Conservation (phyloP, 2,329 filamentous ascomycete species). For the Nannizziopsis barbatae region DNA sequence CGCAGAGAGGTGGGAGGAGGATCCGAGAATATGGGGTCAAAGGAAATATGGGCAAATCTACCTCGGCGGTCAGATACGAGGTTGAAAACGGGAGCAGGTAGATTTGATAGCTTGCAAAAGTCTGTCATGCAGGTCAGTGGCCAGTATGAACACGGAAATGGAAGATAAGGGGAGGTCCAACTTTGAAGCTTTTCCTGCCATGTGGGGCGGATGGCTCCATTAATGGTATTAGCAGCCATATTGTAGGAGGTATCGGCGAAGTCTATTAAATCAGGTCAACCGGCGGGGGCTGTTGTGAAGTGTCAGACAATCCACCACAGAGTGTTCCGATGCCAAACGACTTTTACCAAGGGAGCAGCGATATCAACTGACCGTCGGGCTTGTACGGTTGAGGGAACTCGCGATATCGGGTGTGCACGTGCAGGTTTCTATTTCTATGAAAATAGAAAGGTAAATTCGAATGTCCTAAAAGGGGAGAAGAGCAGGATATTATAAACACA, state of each 20-base stretch:
- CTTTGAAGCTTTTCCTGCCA: constrained; percentile 51
- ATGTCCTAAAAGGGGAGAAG: not conserved
- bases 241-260: not conserved
- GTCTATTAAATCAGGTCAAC: constrained; percentile 2
- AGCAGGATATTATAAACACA: constrained; percentile 11
- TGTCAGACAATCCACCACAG: not conserved
- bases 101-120: constrained; percentile 45
- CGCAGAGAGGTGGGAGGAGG: constrained; percentile 12
- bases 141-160: constrained; percentile 6
- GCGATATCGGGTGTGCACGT: not conserved
- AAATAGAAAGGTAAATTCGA: not conserved
- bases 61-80: constrained; percentile 66
- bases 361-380: no score
- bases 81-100: constrained; percentile 51
- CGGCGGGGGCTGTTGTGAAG: not conserved
- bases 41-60: constrained; percentile 27
- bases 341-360: no score
- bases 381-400: no score
- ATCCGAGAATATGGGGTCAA: constrained; percentile 7
- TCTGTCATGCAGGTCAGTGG: constrained; percentile 34
- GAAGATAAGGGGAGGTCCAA: constrained; percentile 25
- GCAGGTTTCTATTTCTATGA: not conserved
- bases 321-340: no score
- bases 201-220: constrained; percentile 21
- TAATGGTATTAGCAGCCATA: constrained; percentile 18